These are phyloP conservation scores for Phaseolus coccineus DNA, from an alignment of 331 rosid species.

Conservation along the genomic window DNA sequence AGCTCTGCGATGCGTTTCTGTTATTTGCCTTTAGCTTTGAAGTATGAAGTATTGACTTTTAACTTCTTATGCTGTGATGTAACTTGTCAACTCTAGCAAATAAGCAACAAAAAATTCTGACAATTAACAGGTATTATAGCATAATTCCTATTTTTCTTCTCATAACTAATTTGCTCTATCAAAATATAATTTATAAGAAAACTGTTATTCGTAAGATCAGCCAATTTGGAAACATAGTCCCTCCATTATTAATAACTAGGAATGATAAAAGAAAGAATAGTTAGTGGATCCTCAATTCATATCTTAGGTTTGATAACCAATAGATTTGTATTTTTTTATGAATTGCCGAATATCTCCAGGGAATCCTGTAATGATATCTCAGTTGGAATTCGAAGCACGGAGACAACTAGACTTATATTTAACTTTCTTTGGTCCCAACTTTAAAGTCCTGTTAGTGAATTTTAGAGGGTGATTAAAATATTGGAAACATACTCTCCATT, in stretches of 20 bases:
- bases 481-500: neutral
- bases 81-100: neutral
- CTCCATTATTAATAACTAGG: too few relatives aligned
- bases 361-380: constrained; percentile 11
- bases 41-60: neutral
- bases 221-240: neutral
- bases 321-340: constrained; percentile 7
- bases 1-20: constrained; percentile 17
- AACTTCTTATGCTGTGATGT: neutral
- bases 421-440: constrained; percentile 5
- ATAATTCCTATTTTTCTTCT: neutral
- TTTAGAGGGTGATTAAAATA: neutral
- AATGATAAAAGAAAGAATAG: too few relatives aligned
- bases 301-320: neutral
- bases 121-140: neutral
- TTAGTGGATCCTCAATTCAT: too few relatives aligned
- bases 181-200: neutral
- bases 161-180: neutral
- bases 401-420: neutral
- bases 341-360: neutral
- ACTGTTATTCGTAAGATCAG: constrained; percentile 7
- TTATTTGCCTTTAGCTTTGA: constrained; percentile 6
- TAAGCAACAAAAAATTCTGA: neutral
- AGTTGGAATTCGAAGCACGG: neutral
- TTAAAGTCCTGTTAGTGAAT: neutral